Base-by-base conservation (phyloP, 352 stramenopile genomes). In the Phytophthora sp. region DNA sequence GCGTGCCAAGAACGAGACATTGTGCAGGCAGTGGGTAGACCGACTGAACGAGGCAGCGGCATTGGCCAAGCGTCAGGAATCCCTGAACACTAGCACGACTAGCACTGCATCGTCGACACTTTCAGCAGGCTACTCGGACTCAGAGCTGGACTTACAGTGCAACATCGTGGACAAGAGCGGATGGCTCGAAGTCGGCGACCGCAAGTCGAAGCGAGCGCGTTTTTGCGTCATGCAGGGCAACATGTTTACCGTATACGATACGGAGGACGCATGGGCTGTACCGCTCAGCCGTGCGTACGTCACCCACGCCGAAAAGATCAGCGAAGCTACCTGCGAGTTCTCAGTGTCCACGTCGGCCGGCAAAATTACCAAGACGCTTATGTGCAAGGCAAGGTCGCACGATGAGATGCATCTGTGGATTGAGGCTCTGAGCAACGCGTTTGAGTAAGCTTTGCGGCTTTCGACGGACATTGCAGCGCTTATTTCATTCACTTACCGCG, bases 201-300 rank as follows among this genome's bases (percentile, higher is more conserved):
- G 88, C 62, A 92, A 92, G 56, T 85, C 77, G 31, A 91, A 90
- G 57, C 74, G 83, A 24, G 59, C 74, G 45, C 78, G 82, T 20
- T 94, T 87, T 56, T 94, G 84, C 63, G 85, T 92, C 24, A 62
- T 94, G 32, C 85, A 94, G 65, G 86, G 78, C 54, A 84, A 54
- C 39, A 91, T 94, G 85, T 91, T 94, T 38, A 91, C 85, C 1
- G 77, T 92, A 21, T 92, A 94, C 66, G 85, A 92, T 42, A 90
- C 79, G 39, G 84, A 92, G 55, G 82, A 94, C 45, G 76, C 85
- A 5, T 94, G 85, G 85, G 82, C 83, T 2, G 85, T 94, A 5
- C 85, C 85, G 8, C 76, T 89, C 9, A 91, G 77, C 27, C 83
- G 85, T 27, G 83, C 81, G 6, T 94, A 94, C 66, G 82, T 94